Percentiles rank a stretch among this genome's conserved stretches.
These are phyloP conservation scores for Biscogniauxia mediterranea DNA, from an alignment of 2,329 filamentous ascomycete species.

Conservation along the genomic window DNA sequence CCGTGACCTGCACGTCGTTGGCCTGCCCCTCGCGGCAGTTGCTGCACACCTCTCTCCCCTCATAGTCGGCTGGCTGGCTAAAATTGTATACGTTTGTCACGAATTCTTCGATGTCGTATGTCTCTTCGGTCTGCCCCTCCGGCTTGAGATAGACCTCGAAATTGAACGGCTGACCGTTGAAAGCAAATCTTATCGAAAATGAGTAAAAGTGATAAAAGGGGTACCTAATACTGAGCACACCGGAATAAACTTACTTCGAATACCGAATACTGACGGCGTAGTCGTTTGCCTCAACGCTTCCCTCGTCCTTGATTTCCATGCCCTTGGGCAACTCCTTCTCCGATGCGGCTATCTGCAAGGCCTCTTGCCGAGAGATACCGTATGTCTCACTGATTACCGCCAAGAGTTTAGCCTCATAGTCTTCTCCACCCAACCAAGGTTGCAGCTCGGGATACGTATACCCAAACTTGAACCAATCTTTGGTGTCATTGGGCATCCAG, in stretches of 20 bases:
- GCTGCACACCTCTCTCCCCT: conserved; percentile 14
- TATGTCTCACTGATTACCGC: conserved; percentile 13
- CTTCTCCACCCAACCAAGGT: conserved; percentile 5
- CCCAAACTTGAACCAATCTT: conserved; percentile 13
- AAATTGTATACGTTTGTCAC: conserved; percentile 19
- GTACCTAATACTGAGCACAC: too few relatives aligned
- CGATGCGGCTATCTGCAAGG: conserved; percentile 7
- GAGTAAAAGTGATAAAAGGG: not conserved
- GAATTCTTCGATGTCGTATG: conserved; percentile 11
- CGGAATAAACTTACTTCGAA: conserved; percentile 10
- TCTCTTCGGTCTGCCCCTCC: conserved; percentile 8
- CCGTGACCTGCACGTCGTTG: conserved; percentile 9
- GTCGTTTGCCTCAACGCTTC: conserved; percentile 10
- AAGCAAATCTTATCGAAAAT: conserved; percentile 11
- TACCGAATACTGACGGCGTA: conserved; percentile 17
- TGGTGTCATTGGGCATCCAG: conserved; percentile 12
- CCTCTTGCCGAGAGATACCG: conserved; percentile 13
- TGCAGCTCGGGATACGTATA: conserved; percentile 17
- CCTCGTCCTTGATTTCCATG: conserved; percentile 3
- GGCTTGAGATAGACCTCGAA: conserved; percentile 15
- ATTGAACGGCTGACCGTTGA: conserved; percentile 15
- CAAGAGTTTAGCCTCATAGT: conserved; percentile 7
- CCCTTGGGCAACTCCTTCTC: conserved; percentile 4
- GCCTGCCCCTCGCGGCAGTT: conserved; percentile 15
- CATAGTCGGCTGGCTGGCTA: conserved; percentile 12